Base-by-base conservation (phyloP, 495 filamentous ascomycete species). In the Penicillium samsonianum region DNA sequence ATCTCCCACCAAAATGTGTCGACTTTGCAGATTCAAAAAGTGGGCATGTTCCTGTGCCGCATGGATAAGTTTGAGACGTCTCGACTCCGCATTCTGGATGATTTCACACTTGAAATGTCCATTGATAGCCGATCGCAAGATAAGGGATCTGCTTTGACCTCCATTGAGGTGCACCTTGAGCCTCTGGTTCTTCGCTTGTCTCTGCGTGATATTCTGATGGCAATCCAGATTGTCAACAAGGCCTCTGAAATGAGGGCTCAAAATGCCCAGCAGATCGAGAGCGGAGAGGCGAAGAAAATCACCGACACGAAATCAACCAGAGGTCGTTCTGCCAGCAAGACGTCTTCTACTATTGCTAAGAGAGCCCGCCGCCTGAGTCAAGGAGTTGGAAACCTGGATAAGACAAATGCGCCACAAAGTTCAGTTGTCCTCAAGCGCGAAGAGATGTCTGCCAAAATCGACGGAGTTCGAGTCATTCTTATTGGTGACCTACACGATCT, bases 41-140 rank as follows among this genome's bases (percentile, higher is more conserved):
- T 97, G 44, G 95, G 94, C 54, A 98, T 98, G 92, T 98, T 97
- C 72, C 77, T 98, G 35, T 98, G 94, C 68, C 90, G 94, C 26
- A 98, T 98, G 95, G 94, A 98, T 67, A 88, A 89, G 59, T 96
- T 96, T 60, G 92, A 96, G 53, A 90, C 86, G 17, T 88, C 84
- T 50, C 82, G 90, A 35, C 82, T 97, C 40, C 86, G 95, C 22
- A 96, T 98, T 61, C 80, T 98, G 22, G 94, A 98, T 67, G 91
- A 98, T 67, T 98, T 98, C 71, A 96, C 91, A 8, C 68, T 98
- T 30, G 88, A 92, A 58, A 79, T 96, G 61, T 92, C 92, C 3
- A 83, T 97, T 79, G 92, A 98, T 65, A 94, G 82, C 64, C 78
- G 84, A 45, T 69, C 81, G 1, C 82, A 87, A 70, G 85, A 85